These are phyloP conservation scores for Erodium texanum DNA, from an alignment of 441 rosid species.

Conservation along the genomic window DNA sequence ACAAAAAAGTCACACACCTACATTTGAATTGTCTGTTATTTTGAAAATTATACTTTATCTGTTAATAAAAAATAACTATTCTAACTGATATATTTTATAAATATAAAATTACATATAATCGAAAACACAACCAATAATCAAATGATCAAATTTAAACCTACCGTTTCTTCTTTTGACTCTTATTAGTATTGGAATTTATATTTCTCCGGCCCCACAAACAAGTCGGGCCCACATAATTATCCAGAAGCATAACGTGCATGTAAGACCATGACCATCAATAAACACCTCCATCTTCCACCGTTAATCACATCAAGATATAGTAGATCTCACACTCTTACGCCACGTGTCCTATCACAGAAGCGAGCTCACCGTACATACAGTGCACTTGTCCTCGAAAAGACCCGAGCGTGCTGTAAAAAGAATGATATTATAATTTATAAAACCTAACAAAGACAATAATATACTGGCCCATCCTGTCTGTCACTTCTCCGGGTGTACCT, in stretches of 20 bases:
- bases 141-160: too few relatives aligned
- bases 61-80: too few relatives aligned
- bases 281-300: neutral
- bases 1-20: too few relatives aligned
- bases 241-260: neutral
- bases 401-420: conserved; percentile 34
- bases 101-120: too few relatives aligned
- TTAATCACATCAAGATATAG: neutral
- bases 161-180: neutral
- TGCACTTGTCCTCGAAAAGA: neutral
- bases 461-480: neutral
- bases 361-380: neutral
- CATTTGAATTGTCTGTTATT: too few relatives aligned
- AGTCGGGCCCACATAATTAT: neutral
- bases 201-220: neutral
- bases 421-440: neutral
- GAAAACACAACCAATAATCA: too few relatives aligned
- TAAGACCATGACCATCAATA: too few relatives aligned
- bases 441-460: neutral
- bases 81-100: too few relatives aligned
- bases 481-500: neutral
- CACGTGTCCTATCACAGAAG: neutral
- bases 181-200: neutral
- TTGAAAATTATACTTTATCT: too few relatives aligned
- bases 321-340: neutral